These are phyloP conservation scores for Durio zibethinus DNA, from an alignment of 345 rosid species.

Conservation along the genomic window DNA sequence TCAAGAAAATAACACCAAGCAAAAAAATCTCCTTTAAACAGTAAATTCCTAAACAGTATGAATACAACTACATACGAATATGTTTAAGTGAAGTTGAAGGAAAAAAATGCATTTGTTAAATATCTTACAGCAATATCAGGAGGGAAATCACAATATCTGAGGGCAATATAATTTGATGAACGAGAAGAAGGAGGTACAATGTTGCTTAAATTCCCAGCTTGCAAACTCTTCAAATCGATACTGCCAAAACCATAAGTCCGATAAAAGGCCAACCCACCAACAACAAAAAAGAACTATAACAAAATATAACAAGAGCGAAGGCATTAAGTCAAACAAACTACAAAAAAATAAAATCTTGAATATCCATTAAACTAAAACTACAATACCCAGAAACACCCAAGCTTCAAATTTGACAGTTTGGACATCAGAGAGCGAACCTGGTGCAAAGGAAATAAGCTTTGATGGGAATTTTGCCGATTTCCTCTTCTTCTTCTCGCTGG, in stretches of 20 bases:
- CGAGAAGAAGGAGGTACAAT: slow-evolving; percentile 88
- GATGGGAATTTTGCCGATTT: slow-evolving; percentile 61
- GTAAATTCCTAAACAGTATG: not conserved
- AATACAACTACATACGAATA: not conserved
- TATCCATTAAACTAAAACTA: not conserved
- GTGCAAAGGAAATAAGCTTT: slow-evolving; percentile 80
- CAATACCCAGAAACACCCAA: slow-evolving; percentile 1
- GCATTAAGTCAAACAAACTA: not conserved
- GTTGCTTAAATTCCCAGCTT: slow-evolving; percentile 76
- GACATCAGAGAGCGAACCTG: slow-evolving; percentile 38
- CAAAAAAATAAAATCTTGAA: not conserved
- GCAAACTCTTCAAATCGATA: slow-evolving; percentile 90
- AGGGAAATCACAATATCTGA: slow-evolving; percentile 60
- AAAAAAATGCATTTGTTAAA: slow-evolving; percentile 7
- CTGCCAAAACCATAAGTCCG: slow-evolving; percentile 90
- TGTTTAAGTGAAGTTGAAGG: slow-evolving; percentile 1
- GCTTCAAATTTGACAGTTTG: not conserved
- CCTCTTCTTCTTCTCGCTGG: slow-evolving; percentile 37
- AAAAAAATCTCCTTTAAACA: not conserved
- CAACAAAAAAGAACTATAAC: slow-evolving; percentile 24
- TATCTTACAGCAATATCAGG: slow-evolving; percentile 67
- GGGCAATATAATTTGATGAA: slow-evolving; percentile 81
- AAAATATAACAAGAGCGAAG: slow-evolving; percentile 11
- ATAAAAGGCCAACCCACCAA: slow-evolving; percentile 47
- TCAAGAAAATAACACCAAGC: not conserved